A percentile compares a stretch with the other conserved stretches of the same genome.
Conservation (phyloP, 2,329 filamentous ascomycete species). For the Fusarium nematophilum region DNA sequence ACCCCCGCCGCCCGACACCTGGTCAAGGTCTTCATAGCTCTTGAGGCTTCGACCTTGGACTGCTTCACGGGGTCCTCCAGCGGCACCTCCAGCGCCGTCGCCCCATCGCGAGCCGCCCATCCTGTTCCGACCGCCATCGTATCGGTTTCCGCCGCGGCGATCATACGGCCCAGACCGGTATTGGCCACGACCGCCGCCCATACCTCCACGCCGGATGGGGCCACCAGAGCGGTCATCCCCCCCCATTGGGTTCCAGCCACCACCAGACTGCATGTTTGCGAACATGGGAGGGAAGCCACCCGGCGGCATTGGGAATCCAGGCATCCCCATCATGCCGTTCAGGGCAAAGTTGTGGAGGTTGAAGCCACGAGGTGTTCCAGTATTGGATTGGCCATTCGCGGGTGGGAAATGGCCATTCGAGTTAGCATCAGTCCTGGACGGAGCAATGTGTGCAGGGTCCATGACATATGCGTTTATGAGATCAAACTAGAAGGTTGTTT, state of each 20-base stretch:
- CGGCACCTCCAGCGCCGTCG: conserved; percentile 79
- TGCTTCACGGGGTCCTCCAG: conserved; percentile 88
- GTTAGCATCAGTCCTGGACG: conserved; percentile 91
- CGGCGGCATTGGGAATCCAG: conserved; percentile 65
- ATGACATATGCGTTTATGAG: conserved; percentile 95
- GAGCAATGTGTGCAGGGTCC: conserved; percentile 93
- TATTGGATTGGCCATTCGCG: conserved; percentile 77
- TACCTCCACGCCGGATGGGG: conserved; percentile 75
- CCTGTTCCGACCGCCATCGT: conserved; percentile 61
- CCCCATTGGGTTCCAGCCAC: conserved; percentile 62
- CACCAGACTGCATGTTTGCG: conserved; percentile 59
- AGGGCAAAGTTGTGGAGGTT: conserved; percentile 80
- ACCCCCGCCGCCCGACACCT: conserved; percentile 77
- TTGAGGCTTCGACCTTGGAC: conserved; percentile 93
- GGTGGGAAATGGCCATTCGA: conserved; percentile 96
- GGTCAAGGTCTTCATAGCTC: conserved; percentile 97
- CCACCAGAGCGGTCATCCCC: conserved; percentile 71
- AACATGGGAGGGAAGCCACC: conserved; percentile 67
- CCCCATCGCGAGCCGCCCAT: conserved; percentile 72
- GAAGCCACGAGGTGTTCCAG: conserved; percentile 92
- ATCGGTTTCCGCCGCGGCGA: conserved; percentile 69
- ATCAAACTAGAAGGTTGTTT: conserved; percentile 69
- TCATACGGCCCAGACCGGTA: conserved; percentile 81
- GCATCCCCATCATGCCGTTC: conserved; percentile 69
- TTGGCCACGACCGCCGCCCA: conserved; percentile 61